These are phyloP conservation scores for Corinectria fuckeliana DNA, from an alignment of 2,329 filamentous ascomycete genomes.

Conservation along the genomic window DNA sequence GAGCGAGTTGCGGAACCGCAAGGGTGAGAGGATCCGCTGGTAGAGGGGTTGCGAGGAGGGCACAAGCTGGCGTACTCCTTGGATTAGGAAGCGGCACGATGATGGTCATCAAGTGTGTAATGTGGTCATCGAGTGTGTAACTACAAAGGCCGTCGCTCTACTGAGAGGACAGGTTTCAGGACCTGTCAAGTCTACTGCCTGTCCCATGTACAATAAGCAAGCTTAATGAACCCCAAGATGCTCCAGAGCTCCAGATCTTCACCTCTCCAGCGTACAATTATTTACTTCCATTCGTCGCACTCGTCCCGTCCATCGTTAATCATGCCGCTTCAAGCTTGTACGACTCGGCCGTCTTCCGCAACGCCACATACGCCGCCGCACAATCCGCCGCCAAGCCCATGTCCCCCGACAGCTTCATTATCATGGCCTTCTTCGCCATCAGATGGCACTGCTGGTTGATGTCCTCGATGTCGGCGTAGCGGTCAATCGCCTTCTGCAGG, in stretches of 20 bases:
- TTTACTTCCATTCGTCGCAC: not conserved
- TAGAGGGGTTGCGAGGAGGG: constrained; percentile 18
- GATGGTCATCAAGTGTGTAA: constrained; percentile 1
- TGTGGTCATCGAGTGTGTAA: constrained; percentile 6
- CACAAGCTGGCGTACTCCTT: not conserved
- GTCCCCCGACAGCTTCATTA: constrained; percentile 75
- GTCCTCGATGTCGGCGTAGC: constrained; percentile 71
- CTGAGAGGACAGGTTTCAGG: not conserved
- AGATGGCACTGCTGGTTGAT: constrained; percentile 75
- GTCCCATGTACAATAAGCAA: constrained; percentile 25
- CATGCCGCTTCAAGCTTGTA: constrained; percentile 35
- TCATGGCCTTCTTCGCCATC: constrained; percentile 80
- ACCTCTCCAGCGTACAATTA: not conserved
- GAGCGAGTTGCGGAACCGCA: constrained; percentile 45
- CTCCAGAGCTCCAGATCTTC: not conserved
- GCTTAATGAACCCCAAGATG: constrained; percentile 11
- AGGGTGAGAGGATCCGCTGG: constrained; percentile 49
- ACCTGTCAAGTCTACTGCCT: not conserved
- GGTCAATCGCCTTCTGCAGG: constrained; percentile 66
- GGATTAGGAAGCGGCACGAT: not conserved
- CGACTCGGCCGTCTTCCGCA: constrained; percentile 52
- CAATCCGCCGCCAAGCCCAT: constrained; percentile 68
- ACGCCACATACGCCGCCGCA: constrained; percentile 67
- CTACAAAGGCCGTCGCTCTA: constrained; percentile 12
- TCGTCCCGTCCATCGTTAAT: constrained; percentile 9